Base-by-base conservation (phyloP, 192 early-diverging fungal genomes). In the Linnemannia hyalina region DNA sequence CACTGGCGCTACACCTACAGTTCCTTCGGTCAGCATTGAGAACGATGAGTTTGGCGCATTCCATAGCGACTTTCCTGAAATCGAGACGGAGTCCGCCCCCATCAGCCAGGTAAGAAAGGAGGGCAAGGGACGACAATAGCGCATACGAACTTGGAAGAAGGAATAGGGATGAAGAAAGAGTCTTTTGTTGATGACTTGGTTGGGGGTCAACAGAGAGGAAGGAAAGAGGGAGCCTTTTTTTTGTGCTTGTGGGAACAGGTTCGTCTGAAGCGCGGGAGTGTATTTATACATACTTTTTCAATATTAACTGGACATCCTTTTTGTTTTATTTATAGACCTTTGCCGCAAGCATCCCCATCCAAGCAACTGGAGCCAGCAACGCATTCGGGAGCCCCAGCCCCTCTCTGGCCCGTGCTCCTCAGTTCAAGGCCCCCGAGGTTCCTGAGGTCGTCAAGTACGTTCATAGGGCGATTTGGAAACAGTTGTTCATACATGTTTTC, bases 11-110 rank as follows among this genome's bases (percentile, higher is more conserved):
- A 20, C 20, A 6, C 65, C 69, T 35, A 42, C 68, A 40, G 69
- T 69, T 46, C 78, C 69, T 57, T 68, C 74, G 23, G 74, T 82
- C 42, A 63, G 54, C 22, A 71, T 73, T 18, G 78, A 73, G 16
- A 81, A 88, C 60, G 86, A 88, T 60, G 83, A 86, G n/a, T 86
- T 86, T 70, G 75, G 83, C 6, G 79, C 83, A 3, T 86, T 86
- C 79, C 78, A 86, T 41, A 77, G 57, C 41, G 83, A 86, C 38
- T 86, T 68, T 38, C 83, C 83, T 41, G 83, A 75, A 13, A 80
- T 86, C 46, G 83, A 86, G 55, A 77, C 83, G 16, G 83, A 80
- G n/a, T 76, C 81, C 2, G 75, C 44, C 9, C 79, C 83, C 57
- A 46, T 60, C 15, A 86, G 72, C 63, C 79, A 80, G 83, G 83